Evolutionary conservation across 768 basidiomycete genomes (phyloP).

Genomic region (Rhizopogon rudus): DNA sequence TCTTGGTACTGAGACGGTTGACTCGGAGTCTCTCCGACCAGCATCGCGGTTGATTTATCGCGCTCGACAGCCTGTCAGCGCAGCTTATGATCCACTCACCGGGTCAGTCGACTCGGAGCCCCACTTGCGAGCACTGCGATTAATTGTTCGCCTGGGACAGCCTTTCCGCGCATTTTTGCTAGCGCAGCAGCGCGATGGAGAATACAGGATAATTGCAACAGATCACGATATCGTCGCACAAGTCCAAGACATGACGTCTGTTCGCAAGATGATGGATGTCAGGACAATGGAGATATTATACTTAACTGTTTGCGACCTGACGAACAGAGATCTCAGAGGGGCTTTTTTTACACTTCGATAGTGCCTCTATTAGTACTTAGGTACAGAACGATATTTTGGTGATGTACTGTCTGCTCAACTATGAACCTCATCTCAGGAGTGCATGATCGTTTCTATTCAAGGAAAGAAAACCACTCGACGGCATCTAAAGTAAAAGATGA

Average conservation of each 20-base stretch:
- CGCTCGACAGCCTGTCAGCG: no score
- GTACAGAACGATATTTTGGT: no score
- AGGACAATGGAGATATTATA: not conserved
- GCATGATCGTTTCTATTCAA: not conserved
- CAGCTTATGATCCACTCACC: no score
- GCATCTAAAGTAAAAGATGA: not conserved
- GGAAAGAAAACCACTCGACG: not conserved
- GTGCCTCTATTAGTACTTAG: no score
- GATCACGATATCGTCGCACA: not conserved
- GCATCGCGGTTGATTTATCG: no score
- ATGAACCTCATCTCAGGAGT: not conserved
- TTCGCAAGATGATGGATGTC: not conserved
- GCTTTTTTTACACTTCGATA: no score
- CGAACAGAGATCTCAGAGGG: no score
- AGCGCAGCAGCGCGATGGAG: not conserved
- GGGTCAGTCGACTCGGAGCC: not conserved
- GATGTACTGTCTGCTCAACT: no score
- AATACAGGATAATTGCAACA: not conserved
- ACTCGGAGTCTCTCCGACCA: no score
- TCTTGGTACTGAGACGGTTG: no score
- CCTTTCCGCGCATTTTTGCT: not conserved
- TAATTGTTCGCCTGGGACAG: not conserved
- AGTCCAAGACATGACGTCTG: not conserved
- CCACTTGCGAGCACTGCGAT: not conserved
- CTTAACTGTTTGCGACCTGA: not conserved